Evolutionary conservation across 148 eudicot species (phyloP).

Genomic region (Polygonum maritimum): DNA sequence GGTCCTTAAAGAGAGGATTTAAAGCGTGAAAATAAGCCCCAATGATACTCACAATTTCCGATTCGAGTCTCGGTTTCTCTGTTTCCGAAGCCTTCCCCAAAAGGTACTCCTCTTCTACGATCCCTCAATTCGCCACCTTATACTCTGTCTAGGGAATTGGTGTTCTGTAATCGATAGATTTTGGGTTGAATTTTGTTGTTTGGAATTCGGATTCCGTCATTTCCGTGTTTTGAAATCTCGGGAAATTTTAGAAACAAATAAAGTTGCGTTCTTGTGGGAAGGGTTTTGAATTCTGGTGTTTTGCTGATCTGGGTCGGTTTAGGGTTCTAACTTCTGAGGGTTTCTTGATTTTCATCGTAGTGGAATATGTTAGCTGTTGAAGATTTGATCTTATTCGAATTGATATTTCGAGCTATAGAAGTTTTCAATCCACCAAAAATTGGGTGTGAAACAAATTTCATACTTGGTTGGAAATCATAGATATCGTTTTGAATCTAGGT

Average conservation of each 20-base stretch:
- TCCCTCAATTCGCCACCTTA: background rate
- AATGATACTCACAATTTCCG: slow-evolving; percentile 13
- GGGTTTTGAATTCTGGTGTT: background rate
- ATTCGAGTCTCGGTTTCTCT: slow-evolving; percentile 11
- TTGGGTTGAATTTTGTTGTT: background rate
- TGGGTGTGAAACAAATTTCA: background rate
- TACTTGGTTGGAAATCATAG: background rate
- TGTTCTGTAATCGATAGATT: background rate
- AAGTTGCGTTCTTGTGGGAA: too few relatives aligned
- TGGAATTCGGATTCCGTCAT: slow-evolving; percentile 1
- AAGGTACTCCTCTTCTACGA: slow-evolving; percentile 11
- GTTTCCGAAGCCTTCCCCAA: slow-evolving; percentile 11
- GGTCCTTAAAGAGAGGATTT: background rate
- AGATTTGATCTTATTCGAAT: background rate
- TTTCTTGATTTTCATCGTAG: background rate
- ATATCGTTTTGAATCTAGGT: background rate
- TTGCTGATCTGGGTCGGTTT: background rate
- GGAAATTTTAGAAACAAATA: too few relatives aligned
- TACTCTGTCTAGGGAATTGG: background rate
- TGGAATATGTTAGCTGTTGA: background rate
- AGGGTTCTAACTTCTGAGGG: too few relatives aligned
- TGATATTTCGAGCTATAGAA: background rate
- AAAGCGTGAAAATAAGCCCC: background rate
- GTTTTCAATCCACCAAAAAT: slow-evolving; percentile 2
- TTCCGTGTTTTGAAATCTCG: too few relatives aligned